Percentiles rank a stretch among this genome's conserved stretches.
Conservation (phyloP, 2,329 filamentous ascomycete genomes). For the Clonostachys solani region DNA sequence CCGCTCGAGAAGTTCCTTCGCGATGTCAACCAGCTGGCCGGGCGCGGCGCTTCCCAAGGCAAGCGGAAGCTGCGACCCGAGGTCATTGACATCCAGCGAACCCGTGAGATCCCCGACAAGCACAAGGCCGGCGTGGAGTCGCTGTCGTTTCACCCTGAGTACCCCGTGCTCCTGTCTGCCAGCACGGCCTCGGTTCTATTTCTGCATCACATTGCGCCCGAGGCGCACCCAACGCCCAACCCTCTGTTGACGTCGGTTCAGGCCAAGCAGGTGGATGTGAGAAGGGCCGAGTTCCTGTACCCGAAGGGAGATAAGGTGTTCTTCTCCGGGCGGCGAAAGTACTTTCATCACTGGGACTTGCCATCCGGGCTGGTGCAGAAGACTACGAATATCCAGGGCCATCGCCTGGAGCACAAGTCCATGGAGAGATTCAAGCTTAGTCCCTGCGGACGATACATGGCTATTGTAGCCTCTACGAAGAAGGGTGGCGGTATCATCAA, state of each 20-base stretch:
- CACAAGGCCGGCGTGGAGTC: slow-evolving; percentile 79
- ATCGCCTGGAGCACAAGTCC: slow-evolving; percentile 75
- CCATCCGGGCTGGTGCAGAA: slow-evolving; percentile 78
- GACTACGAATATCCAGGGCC: slow-evolving; percentile 69
- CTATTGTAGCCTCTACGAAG: slow-evolving; percentile 70
- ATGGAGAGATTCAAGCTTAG: slow-evolving; percentile 91
- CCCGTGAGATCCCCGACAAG: slow-evolving; percentile 76
- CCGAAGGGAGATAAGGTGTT: slow-evolving; percentile 75
- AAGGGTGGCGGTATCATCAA: slow-evolving; percentile 90
- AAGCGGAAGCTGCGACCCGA: slow-evolving; percentile 76
- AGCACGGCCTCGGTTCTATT: slow-evolving; percentile 82
- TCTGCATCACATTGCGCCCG: slow-evolving; percentile 82
- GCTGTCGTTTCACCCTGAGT: slow-evolving; percentile 83
- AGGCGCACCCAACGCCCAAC: slow-evolving; percentile 72
- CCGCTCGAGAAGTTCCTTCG: slow-evolving; percentile 79
- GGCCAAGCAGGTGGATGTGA: slow-evolving; percentile 77
- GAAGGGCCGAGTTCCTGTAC: slow-evolving; percentile 75
- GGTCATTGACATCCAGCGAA: slow-evolving; percentile 83
- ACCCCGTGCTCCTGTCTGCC: slow-evolving; percentile 85
- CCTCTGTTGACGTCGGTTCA: slow-evolving; percentile 88
- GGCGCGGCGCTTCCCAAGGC: slow-evolving; percentile 41
- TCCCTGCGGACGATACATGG: slow-evolving; percentile 83
- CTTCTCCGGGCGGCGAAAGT: slow-evolving; percentile 81
- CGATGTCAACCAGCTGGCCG: slow-evolving; percentile 64
- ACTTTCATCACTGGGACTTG: slow-evolving; percentile 94